Percentiles rank a stretch among this genome's conserved stretches.
phyloP scores from a whole-genome alignment of 208 protist genomes.

The Trypanosoma rangeli region DNA sequence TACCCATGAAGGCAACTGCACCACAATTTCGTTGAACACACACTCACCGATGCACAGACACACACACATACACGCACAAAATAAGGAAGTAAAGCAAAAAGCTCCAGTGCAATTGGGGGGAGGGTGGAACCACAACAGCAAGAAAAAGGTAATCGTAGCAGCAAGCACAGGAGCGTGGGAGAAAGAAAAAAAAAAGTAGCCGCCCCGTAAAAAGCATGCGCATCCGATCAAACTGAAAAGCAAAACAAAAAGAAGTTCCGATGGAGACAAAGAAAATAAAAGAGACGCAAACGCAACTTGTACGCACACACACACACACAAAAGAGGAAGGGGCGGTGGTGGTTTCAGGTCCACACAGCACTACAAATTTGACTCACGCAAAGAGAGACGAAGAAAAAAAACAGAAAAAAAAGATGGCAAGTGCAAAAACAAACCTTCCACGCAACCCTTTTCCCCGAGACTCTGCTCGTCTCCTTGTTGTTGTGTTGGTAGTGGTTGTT shows the following conservation, averaged over 20 bases:
- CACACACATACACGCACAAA: slow-evolving; percentile 6
- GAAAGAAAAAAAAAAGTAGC: slow-evolving; percentile 10
- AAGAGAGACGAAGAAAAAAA: too few relatives aligned
- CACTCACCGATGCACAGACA: not conserved
- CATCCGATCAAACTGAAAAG: not conserved
- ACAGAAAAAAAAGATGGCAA: not conserved
- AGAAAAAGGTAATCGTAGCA: slow-evolving; percentile 4
- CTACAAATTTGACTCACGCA: too few relatives aligned
- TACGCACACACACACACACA: too few relatives aligned
- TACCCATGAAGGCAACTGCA: not conserved
- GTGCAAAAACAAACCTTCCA: not conserved
- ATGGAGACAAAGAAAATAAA: not conserved
- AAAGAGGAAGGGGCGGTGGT: too few relatives aligned
- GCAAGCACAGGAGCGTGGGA: slow-evolving; percentile 1
- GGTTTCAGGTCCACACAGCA: too few relatives aligned
- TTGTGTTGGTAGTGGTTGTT: not conserved
- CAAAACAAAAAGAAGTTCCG: not conserved
- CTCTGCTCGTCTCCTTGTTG: not conserved
- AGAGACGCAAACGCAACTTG: slow-evolving; percentile 13
- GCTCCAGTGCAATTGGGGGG: not conserved
- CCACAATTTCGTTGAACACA: not conserved
- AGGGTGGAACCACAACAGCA: not conserved
- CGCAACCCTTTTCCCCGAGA: not conserved
- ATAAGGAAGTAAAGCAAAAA: not conserved
- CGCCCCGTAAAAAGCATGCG: slow-evolving; percentile 6